A percentile compares a stretch with the other conserved stretches of the same genome.
Evolutionary conservation across 208 protist genomes (phyloP).

Genomic region (Wallacemonas sp.): DNA sequence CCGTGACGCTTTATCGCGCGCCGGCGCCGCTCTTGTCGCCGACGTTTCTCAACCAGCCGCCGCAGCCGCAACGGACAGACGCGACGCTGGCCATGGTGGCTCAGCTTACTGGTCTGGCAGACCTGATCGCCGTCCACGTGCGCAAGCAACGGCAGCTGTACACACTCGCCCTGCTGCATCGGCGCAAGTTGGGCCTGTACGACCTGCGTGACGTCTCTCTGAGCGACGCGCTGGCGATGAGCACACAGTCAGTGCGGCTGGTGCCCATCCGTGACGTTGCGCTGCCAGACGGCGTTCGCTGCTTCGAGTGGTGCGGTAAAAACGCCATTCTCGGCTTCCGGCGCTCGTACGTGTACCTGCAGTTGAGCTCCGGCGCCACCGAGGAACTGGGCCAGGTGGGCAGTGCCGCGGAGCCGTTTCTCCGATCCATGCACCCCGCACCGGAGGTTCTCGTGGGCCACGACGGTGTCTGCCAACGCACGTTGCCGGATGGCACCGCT

Average conservation of each 20-base stretch:
- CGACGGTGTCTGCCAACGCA: slow-evolving; percentile 41
- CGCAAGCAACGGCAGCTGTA: slow-evolving; percentile 42
- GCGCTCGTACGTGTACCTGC: slow-evolving; percentile 41
- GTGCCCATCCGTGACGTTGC: slow-evolving; percentile 27
- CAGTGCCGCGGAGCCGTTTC: slow-evolving; percentile 22
- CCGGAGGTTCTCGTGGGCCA: slow-evolving; percentile 58
- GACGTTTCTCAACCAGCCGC: slow-evolving; percentile 6
- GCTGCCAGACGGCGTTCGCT: slow-evolving; percentile 49
- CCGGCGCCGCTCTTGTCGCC: slow-evolving; percentile 26
- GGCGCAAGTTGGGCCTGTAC: slow-evolving; percentile 53
- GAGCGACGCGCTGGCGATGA: slow-evolving; percentile 4
- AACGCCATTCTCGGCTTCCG: slow-evolving; percentile 57
- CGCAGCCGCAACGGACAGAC: background rate
- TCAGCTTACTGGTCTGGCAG: background rate
- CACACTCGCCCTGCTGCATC: slow-evolving; percentile 58
- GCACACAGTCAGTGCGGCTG: slow-evolving; percentile 13
- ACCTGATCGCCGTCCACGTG: slow-evolving; percentile 20
- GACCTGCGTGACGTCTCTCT: slow-evolving; percentile 30
- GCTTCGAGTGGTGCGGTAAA: slow-evolving; percentile 54
- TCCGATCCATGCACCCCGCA: slow-evolving; percentile 61
- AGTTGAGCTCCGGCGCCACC: slow-evolving; percentile 15
- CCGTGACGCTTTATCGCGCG: slow-evolving; percentile 32
- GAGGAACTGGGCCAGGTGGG: slow-evolving; percentile 25
- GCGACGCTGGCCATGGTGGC: background rate
- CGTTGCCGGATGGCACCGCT: slow-evolving; percentile 60